A percentile compares a stretch with the other conserved stretches of the same genome.
Evolutionary conservation across 2,329 filamentous ascomycete genomes (phyloP).

Genomic region (Colletotrichum siamense): DNA sequence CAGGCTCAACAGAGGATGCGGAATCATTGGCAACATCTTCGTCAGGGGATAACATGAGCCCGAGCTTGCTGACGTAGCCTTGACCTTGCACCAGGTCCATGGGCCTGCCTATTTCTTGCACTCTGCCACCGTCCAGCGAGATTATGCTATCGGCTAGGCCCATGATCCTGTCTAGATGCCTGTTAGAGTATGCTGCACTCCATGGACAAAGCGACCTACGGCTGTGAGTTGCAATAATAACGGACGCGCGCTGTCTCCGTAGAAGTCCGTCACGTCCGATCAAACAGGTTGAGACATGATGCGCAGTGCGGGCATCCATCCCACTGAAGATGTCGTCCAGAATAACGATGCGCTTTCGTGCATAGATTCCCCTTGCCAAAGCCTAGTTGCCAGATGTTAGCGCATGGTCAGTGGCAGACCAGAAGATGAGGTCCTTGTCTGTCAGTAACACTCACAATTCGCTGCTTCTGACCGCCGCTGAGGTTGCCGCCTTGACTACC

Average conservation of each 20-base stretch:
- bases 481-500: slow-evolving; percentile 2
- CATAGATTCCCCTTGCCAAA: neutral
- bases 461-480: slow-evolving; percentile 9
- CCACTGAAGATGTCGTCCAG: slow-evolving; percentile 15
- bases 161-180: neutral
- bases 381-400: neutral
- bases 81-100: neutral
- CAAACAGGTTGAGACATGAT: neutral
- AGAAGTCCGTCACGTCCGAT: neutral
- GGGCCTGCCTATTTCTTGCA: neutral
- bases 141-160: neutral
- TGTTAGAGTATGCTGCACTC: neutral
- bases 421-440: neutral
- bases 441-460: neutral
- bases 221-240: neutral
- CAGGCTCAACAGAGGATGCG: neutral
- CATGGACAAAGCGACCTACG: neutral
- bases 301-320: slow-evolving; percentile 1
- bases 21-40: neutral
- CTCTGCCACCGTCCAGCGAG: neutral
- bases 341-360: neutral
- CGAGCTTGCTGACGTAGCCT: neutral
- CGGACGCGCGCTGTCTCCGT: neutral
- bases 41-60: neutral
- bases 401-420: neutral